Evolutionary conservation across 2,329 filamentous ascomycete genomes (phyloP), one percentile per base, ranked within the genome.

Genomic region (Ophiosphaerella korrae): DNA sequence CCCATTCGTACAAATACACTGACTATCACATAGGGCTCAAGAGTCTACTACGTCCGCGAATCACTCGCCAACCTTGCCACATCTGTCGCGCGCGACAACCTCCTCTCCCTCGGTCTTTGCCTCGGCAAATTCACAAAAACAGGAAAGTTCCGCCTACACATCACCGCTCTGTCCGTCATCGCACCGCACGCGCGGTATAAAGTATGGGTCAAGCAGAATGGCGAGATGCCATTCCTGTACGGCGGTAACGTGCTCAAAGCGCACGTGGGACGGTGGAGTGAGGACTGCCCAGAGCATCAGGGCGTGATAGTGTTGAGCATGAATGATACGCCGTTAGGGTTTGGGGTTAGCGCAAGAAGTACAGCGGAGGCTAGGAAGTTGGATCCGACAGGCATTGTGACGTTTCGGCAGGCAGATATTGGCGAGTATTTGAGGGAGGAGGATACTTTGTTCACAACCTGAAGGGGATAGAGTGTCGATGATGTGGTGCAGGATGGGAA

Each of bases 141-240:
- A 4, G 91, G 92, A 57, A 97, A 97, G 75, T 97, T 99, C 79
- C 82, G 93, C 45, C 81, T 99, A 48, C 92, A 97, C 78, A 90
- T 97, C 70, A 97, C 93, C 1, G 89, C 84, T n/a, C 81, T 99
- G 51, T 88, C 92, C 57, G 84, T 97, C 57, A 88, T 99, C 60
- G 89, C 92, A 50, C 88, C 90, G 60, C 91, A 97, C 74, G 93
- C 93, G 38, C 83, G 94, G 52, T 96, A 96, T 78, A 97, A 97
- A 84, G 87, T 97, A 64, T 97, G 92, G 92, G 88, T 99, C 62
- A 95, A 95, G 77, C 84, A 87, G 52, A 97, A 97, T 76, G 94
- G 94, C 62, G 92, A 95, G 69, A 96, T 97, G 92, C 93, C 94
- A 1, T 97, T 96, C 74, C 78, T 99, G 40, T 99, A 97, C 76